phyloP scores from a whole-genome alignment of 164 flowering plant species.

The Nelumbo lutea region DNA sequence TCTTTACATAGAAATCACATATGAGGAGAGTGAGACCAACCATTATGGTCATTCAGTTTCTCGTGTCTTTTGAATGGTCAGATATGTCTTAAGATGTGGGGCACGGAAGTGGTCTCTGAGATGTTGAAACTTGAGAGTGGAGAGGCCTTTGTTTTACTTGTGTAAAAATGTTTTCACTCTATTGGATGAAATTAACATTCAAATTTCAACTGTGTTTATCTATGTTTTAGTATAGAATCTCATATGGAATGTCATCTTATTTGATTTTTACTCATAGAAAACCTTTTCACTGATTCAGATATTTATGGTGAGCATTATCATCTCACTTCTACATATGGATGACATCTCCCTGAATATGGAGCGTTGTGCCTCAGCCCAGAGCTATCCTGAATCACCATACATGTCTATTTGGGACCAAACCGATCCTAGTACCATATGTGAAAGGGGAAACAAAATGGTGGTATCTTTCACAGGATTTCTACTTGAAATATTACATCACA shows the following conservation, averaged over 20 bases:
- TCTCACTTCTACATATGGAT: slow-evolving; percentile 88
- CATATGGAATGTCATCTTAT: background rate
- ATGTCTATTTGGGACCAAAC: slow-evolving; percentile 27
- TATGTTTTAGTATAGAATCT: background rate
- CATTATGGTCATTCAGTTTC: too few relatives aligned
- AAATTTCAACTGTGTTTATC: background rate
- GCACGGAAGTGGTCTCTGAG: too few relatives aligned
- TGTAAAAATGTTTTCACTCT: too few relatives aligned
- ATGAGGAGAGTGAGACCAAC: too few relatives aligned
- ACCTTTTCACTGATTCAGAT: slow-evolving; percentile 47
- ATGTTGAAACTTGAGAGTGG: too few relatives aligned
- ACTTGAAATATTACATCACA: slow-evolving; percentile 55
- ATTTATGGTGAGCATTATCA: slow-evolving; percentile 71
- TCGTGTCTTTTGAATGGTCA: too few relatives aligned
- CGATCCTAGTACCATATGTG: slow-evolving; percentile 29
- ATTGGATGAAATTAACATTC: too few relatives aligned
- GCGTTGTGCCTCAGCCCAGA: slow-evolving; percentile 30
- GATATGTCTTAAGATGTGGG: too few relatives aligned
- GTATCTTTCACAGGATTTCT: slow-evolving; percentile 61
- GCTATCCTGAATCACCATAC: slow-evolving; percentile 25
- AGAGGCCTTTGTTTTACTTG: too few relatives aligned
- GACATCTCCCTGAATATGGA: slow-evolving; percentile 42
- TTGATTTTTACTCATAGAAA: background rate
- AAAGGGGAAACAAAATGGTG: slow-evolving; percentile 65
- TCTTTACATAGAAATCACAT: too few relatives aligned